Percentiles rank a stretch among this genome's conserved stretches.
These are phyloP conservation scores for Ophiosphaerella korrae DNA, from an alignment of 2,329 filamentous ascomycete species.

Conservation along the genomic window DNA sequence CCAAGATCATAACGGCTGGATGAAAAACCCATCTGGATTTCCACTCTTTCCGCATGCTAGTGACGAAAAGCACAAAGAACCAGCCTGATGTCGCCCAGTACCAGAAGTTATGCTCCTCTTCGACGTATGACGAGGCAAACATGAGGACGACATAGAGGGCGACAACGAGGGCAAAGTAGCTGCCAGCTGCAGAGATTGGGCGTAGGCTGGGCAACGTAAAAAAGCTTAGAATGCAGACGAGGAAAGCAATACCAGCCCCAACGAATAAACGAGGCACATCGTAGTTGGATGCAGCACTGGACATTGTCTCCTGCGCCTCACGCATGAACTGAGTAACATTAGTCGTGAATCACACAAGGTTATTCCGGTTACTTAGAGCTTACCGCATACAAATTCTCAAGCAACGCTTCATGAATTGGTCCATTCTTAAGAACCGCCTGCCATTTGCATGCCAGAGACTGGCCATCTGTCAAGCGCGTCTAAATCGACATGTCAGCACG, in stretches of 20 bases:
- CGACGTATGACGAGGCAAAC: constrained; percentile 97
- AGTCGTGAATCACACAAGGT: constrained; percentile 1
- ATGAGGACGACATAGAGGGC: constrained; percentile 79
- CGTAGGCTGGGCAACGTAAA: constrained; percentile 41
- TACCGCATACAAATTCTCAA: not conserved
- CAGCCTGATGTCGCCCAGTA: constrained; percentile 84
- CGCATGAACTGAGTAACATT: constrained; percentile 62
- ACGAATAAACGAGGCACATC: constrained; percentile 66
- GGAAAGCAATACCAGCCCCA: constrained; percentile 53
- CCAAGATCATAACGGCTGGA: constrained; percentile 57
- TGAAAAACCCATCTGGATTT: constrained; percentile 33
- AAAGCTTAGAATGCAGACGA: constrained; percentile 49
- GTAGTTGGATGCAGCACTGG: constrained; percentile 91
- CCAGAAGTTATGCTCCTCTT: constrained; percentile 99
- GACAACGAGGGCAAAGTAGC: constrained; percentile 45
- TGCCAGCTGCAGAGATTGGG: constrained; percentile 57
- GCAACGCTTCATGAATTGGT: constrained; percentile 38
- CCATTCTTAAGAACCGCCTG: constrained; percentile 30
- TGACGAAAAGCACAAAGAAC: constrained; percentile 58
- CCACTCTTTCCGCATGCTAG: constrained; percentile 38
- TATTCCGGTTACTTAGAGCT: not conserved
- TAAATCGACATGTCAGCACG: constrained; percentile 3
- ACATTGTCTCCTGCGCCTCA: constrained; percentile 78
- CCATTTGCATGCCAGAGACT: constrained; percentile 72
- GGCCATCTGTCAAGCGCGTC: constrained; percentile 25